Evolutionary conservation across 768 basidiomycete genomes (phyloP).

Genomic region (Auricularia sp.): DNA sequence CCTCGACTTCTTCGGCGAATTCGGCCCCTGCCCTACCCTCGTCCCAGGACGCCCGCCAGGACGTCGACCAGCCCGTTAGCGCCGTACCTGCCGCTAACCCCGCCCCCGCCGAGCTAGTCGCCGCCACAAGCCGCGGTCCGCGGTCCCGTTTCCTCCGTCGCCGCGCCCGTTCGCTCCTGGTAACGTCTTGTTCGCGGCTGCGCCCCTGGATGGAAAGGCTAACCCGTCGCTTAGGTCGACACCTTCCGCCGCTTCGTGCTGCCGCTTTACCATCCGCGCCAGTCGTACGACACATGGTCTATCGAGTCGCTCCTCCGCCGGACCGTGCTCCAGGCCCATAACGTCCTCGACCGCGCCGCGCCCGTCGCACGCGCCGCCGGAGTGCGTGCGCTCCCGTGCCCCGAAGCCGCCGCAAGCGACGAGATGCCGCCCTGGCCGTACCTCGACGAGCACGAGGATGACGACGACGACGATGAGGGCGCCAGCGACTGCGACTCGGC

Average conservation of each 20-base stretch:
- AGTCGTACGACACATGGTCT: background rate
- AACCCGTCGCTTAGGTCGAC: constrained; percentile 29
- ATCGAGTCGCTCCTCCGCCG: background rate
- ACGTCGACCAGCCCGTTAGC: constrained; percentile 12
- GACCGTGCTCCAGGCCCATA: background rate
- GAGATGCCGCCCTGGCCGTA: background rate
- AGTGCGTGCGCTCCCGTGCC: background rate
- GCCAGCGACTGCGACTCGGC: background rate
- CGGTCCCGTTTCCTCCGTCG: constrained; percentile 39
- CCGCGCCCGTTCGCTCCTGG: constrained; percentile 54
- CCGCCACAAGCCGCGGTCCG: constrained; percentile 11
- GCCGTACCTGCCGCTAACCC: constrained; percentile 16
- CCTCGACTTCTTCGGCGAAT: constrained; percentile 23
- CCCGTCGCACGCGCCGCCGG: background rate
- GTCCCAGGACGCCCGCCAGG: no score
- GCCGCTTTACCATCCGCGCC: constrained; percentile 9
- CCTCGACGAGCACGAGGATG: background rate
- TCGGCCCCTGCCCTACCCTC: constrained; percentile 9
- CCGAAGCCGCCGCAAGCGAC: background rate
- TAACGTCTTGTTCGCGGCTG: background rate
- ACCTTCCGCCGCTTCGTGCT: constrained; percentile 53
- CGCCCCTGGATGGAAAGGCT: background rate
- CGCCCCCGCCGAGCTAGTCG: constrained; percentile 19
- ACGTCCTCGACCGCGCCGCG: background rate
- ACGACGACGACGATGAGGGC: background rate